phyloP scores from a whole-genome alignment of 148 eudicot species.

The Drosera capensis region DNA sequence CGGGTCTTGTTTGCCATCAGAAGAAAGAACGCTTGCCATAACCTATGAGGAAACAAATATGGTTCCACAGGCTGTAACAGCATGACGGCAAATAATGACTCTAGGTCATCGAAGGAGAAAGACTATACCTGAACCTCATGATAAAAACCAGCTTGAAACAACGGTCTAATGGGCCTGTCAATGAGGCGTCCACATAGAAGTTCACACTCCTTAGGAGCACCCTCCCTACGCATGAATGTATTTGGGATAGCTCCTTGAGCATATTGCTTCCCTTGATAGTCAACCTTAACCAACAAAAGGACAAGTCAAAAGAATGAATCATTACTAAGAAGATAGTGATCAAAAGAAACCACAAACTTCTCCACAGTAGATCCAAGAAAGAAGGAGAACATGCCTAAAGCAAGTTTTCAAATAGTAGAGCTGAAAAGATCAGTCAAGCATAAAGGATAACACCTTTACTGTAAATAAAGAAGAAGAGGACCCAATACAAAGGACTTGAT shows the following conservation, averaged over 20 bases:
- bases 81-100: background rate
- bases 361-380: background rate
- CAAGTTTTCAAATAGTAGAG: too few species aligned
- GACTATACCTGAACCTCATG: slow-evolving; percentile 90
- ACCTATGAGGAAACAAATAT: slow-evolving; percentile 24
- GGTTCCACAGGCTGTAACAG: background rate
- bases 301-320: background rate
- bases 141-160: slow-evolving; percentile 87
- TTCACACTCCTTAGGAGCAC: slow-evolving; percentile 98
- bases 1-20: slow-evolving; percentile 98
- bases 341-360: background rate
- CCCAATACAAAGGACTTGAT: too few species aligned
- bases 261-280: slow-evolving; percentile 93
- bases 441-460: too few species aligned
- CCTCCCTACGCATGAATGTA: slow-evolving; percentile 95
- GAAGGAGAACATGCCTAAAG: too few species aligned
- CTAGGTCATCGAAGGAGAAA: background rate
- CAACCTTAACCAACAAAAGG: slow-evolving; percentile 42
- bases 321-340: background rate
- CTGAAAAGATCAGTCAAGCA: too few species aligned
- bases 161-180: slow-evolving; percentile 92
- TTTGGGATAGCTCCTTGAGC: slow-evolving; percentile 90
- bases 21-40: slow-evolving; percentile 87
- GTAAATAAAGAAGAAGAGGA: too few species aligned
- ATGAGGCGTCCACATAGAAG: slow-evolving; percentile 89